Percentiles rank a stretch among this genome's conserved stretches.
These are phyloP conservation scores for Trametes gibbosa DNA, from an alignment of 768 basidiomycete genomes.

Conservation along the genomic window DNA sequence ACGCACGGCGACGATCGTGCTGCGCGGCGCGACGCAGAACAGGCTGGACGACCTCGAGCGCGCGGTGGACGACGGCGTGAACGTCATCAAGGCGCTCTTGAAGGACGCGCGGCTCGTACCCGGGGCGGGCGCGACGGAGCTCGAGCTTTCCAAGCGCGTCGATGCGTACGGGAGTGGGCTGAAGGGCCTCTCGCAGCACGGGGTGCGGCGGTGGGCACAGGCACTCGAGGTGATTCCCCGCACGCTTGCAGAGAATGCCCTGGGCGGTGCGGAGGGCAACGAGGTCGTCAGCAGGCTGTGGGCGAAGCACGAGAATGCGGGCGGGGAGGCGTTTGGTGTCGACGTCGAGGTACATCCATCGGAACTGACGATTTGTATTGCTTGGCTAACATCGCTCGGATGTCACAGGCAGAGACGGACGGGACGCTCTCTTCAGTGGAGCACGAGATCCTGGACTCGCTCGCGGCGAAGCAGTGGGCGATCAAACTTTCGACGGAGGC, in stretches of 20 bases:
- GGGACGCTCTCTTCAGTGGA: constrained; percentile 67
- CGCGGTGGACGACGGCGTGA: constrained; percentile 94
- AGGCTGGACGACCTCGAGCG: constrained; percentile 94
- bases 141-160: constrained; percentile 85
- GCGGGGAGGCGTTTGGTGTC: constrained; percentile 76
- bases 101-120: constrained; percentile 90
- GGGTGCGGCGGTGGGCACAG: constrained; percentile 83
- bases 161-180: constrained; percentile 85
- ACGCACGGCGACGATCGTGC: constrained; percentile 88
- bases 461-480: constrained; percentile 89
- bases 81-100: constrained; percentile 89
- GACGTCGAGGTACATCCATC: constrained; percentile 74
- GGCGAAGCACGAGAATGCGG: constrained; percentile 83
- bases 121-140: constrained; percentile 91
- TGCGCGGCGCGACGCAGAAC: constrained; percentile 94
- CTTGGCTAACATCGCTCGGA: constrained; percentile 1
- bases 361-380: background rate
- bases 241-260: constrained; percentile 92
- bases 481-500: constrained; percentile 89
- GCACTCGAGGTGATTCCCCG: constrained; percentile 92
- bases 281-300: constrained; percentile 87
- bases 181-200: constrained; percentile 91
- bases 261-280: constrained; percentile 88
- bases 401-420: constrained; percentile 64
- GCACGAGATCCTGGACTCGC: constrained; percentile 77